Percentiles rank a stretch among this genome's conserved stretches.
Evolutionary conservation across 805 yeast species (phyloP).

Genomic region (Kluyveromyces nonfermentans): DNA sequence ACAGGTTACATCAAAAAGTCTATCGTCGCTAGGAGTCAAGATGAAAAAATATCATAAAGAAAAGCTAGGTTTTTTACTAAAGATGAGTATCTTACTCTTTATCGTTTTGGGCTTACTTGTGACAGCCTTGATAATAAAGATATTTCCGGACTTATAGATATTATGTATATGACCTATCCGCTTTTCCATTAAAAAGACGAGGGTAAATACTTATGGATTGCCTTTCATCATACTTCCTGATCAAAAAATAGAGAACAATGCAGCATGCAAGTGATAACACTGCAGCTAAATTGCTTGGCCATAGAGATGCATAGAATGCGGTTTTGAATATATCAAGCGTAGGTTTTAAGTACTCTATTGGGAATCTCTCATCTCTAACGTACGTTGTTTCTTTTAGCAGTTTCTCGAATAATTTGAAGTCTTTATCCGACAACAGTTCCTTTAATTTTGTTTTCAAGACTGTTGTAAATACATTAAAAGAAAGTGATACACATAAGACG

Average conservation of each 20-base stretch:
- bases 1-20: conserved; percentile 30
- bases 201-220: neutral
- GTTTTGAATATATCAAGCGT: conserved; percentile 4
- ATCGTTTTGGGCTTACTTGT: conserved; percentile 27
- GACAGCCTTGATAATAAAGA: conserved; percentile 29
- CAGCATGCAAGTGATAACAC: conserved; percentile 3
- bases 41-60: conserved; percentile 25
- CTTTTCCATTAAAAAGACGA: neutral
- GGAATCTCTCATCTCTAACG: conserved; percentile 4
- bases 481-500: conserved; percentile 35
- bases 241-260: conserved; percentile 2
- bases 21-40: conserved; percentile 26
- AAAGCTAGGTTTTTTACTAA: conserved; percentile 24
- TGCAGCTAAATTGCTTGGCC: conserved; percentile 5
- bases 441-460: conserved; percentile 4
- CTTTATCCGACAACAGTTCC: conserved; percentile 2
- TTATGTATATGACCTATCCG: neutral
- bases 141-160: conserved; percentile 32
- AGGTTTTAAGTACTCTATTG: conserved; percentile 3
- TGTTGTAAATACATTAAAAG: conserved; percentile 6
- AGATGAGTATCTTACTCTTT: conserved; percentile 16
- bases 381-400: conserved; percentile 8
- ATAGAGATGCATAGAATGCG: conserved; percentile 5
- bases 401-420: conserved; percentile 3
- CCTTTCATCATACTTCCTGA: neutral